Evolutionary conservation across 495 filamentous ascomycete species (phyloP).

Genomic region (Neurospora sp.): DNA sequence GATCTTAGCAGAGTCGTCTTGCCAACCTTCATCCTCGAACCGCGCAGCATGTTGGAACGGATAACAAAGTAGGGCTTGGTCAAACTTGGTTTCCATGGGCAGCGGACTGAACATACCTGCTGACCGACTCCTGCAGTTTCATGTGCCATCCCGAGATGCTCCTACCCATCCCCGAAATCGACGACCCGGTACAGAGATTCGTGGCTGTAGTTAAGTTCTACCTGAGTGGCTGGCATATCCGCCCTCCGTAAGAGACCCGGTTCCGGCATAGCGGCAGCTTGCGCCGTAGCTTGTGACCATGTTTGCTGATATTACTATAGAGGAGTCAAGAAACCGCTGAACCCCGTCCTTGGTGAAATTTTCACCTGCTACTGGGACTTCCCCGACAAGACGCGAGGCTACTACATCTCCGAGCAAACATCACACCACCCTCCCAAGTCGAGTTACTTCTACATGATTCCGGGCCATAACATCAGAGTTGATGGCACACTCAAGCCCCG

Average conservation of each 20-base stretch:
- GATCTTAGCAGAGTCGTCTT: constrained; percentile 90
- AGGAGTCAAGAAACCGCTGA: constrained; percentile 96
- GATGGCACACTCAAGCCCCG: constrained; percentile 95
- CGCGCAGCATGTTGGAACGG: constrained; percentile 92
- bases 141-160: constrained; percentile 98
- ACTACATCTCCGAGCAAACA: constrained; percentile 88
- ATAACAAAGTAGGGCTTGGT: constrained; percentile 76
- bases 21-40: constrained; percentile 96
- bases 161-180: constrained; percentile 72
- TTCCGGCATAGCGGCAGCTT: not conserved
- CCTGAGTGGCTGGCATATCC: constrained; percentile 97
- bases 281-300: not conserved
- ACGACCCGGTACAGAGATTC: constrained; percentile 87
- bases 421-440: constrained; percentile 98
- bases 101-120: constrained; percentile 1
- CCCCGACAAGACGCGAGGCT: constrained; percentile 71
- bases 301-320: constrained; percentile 35
- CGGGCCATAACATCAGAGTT: constrained; percentile 87
- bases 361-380: constrained; percentile 97
- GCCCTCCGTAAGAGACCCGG: constrained; percentile 63
- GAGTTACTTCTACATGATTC: constrained; percentile 98
- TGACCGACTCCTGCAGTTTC: constrained; percentile 53
- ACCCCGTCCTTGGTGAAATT: constrained; percentile 91
- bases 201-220: constrained; percentile 96
- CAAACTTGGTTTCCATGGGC: not conserved